Evolutionary conservation across 2,329 filamentous ascomycete genomes (phyloP), one percentile per base, ranked within the genome.

Genomic region (Neodidymelliopsis sp.): DNA sequence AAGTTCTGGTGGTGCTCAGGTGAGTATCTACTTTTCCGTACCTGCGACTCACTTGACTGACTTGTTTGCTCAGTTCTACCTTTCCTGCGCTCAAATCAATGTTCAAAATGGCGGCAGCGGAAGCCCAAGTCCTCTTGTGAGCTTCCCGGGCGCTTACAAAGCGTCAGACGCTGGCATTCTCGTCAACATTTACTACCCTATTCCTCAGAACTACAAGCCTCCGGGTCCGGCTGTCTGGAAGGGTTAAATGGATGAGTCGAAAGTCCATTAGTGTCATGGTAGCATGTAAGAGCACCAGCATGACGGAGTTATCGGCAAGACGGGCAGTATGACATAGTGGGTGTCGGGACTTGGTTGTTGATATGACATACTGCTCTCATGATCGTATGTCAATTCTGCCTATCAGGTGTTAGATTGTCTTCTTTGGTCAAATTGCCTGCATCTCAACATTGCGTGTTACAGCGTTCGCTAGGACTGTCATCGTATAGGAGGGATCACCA

Each of bases 31-130:
- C 1, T 1, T 4, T 31, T 3, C 19, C 10, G 12, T 8, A n/a
- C 12, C 2, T 30, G 13, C 7, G 8, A 30, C 7, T 15, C 12
- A 12, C 15, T 9, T 34, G 8, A 10, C 31, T 34, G 31, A 34
- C n/a, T 5, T 5, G 1, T 11, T 13, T 18, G 12, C 13, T n/a
- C n/a, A 77, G 63, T 77, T 79, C 59, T 79, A 79, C 57, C 71
- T 77, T 22, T 70, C 70, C 4, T 79, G 77, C 55, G 74, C 71
- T 0, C 77, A 79, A 60, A 41, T 79, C 38, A 70, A 73, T 50
- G 69, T 79, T 48, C 66, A 63, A 3, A 70, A 70, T 8, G 63
- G 66, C 20, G 73, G 73, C 4, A 67, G 54, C 40, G 73, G 67
- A 27, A 63, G 24, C 10, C 74, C 75, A 0, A 44, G 57, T 4